Base-by-base conservation (phyloP, 768 basidiomycete species). In the Suillus weaverae region DNA sequence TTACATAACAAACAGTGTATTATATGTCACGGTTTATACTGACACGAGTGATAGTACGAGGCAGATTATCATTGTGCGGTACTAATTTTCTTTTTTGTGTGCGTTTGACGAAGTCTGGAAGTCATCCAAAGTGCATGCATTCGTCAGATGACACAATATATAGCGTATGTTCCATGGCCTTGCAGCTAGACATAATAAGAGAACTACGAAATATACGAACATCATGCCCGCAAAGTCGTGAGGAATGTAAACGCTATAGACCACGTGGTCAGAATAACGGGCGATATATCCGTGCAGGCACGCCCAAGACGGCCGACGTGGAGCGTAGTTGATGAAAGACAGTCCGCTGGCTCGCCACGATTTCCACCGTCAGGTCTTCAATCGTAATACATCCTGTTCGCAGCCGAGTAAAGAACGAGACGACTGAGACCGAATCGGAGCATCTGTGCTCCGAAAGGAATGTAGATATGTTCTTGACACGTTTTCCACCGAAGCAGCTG, bases 1-100 rank as follows among this genome's bases (percentile, higher is more conserved):
- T 76, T 68, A 77, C 48, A 53, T 74, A 75, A 74, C 61, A 38
- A 38, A 50, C 44, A n/a, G n/a, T n/a, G n/a, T n/a, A n/a, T n/a
- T n/a, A n/a, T n/a, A n/a, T n/a, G n/a, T n/a, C n/a, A 10, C 9
- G n/a, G 10, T n/a, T 10, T 44, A n/a, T 20, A 44, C 43, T 20
- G 16, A 16, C 8, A 3, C 18, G 43, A 46, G 22, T 5, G 5
- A 22, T 20, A 61, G 8, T 11, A 16, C 11, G 33, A 54, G 53
- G 53, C 32, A 33, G 51, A 18, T 51, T 18, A 33, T 18, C 16
- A 51, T 20, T 13, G 32, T 35, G 20, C 20, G 6, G 32, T 54
- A 13, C 11, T 54, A 33, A 54, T 54, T 33, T 20, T 54, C 53
- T 30, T 54, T 54, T 30, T 43, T 43, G 41, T 18, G 20, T 33